phyloP scores from a whole-genome alignment of 805 yeast genomes.

The Ogataea paraovalis region DNA sequence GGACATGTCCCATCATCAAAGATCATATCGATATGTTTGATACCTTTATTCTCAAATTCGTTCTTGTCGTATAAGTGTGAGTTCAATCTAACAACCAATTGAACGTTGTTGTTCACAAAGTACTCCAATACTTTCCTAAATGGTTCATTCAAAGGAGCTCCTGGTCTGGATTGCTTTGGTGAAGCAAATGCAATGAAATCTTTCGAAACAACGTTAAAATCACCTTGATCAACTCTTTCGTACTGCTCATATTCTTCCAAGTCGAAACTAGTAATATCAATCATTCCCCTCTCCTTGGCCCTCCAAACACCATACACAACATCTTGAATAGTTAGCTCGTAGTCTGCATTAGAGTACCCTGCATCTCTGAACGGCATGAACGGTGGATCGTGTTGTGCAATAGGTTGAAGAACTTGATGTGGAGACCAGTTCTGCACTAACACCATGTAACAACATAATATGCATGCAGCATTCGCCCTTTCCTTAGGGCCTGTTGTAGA shows the following conservation, averaged over 20 bases:
- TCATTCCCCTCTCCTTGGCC: conserved; percentile 87
- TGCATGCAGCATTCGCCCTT: conserved; percentile 91
- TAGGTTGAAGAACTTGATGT: conserved; percentile 93
- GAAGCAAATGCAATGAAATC: conserved; percentile 98
- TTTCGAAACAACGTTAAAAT: conserved; percentile 84
- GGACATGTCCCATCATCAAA: conserved; percentile 99
- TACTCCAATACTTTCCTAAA: conserved; percentile 77
- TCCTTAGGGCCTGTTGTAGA: conserved; percentile 77
- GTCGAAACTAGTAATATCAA: conserved; percentile 82
- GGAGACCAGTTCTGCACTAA: conserved; percentile 97
- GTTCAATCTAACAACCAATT: conserved; percentile 86
- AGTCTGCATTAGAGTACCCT: conserved; percentile 94
- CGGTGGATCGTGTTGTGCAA: conserved; percentile 88
- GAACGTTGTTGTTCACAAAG: conserved; percentile 69
- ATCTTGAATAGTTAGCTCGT: conserved; percentile 89
- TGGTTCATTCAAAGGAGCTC: conserved; percentile 60
- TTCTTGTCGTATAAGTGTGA: conserved; percentile 83
- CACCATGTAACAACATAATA: conserved; percentile 91
- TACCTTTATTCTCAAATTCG: conserved; percentile 78
- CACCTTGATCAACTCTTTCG: conserved; percentile 96
- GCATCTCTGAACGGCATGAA: conserved; percentile 96
- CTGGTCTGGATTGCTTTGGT: conserved; percentile 67
- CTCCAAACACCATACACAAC: conserved; percentile 96
- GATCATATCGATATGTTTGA: conserved; percentile 90
- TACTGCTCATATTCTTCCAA: conserved; percentile 92